Evolutionary conservation across 192 early-diverging fungal genomes (phyloP).

Genomic region (Coemansia aciculifera): DNA sequence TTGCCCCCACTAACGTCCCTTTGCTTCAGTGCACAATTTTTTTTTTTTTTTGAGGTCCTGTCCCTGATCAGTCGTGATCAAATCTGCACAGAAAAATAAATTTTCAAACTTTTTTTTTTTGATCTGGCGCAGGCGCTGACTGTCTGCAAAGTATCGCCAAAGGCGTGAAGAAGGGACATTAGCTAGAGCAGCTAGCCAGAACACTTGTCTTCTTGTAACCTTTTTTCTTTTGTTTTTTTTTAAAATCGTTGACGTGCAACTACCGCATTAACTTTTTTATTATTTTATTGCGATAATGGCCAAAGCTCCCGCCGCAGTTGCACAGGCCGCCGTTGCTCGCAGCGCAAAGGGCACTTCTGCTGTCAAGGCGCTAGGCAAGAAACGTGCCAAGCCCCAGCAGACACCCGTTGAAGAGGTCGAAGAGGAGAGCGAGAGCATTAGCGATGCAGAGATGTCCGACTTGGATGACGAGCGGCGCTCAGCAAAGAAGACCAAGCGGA

Average conservation of each 20-base stretch:
- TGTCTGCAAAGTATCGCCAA: not conserved
- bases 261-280: not conserved
- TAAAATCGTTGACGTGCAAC: not conserved
- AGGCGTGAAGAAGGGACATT: not conserved
- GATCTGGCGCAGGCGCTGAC: not conserved
- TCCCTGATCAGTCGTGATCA: not conserved
- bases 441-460: slow-evolving; percentile 17
- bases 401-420: slow-evolving; percentile 7
- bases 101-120: slow-evolving; percentile 19
- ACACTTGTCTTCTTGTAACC: not conserved
- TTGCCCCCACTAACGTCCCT: not conserved
- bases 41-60: slow-evolving; percentile 3
- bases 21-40: not conserved
- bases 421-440: slow-evolving; percentile 5
- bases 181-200: not conserved
- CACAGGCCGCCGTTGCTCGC: not conserved
- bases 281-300: slow-evolving; percentile 4
- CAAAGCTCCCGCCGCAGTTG: slow-evolving; percentile 3
- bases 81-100: slow-evolving; percentile 1
- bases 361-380: slow-evolving; percentile 8
- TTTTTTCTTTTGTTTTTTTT: not conserved
- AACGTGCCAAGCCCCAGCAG: slow-evolving; percentile 12
- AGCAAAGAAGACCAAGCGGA: slow-evolving; percentile 13
- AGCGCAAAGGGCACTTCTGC: slow-evolving; percentile 13
- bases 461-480: not conserved